Evolutionary conservation across 2,329 filamentous ascomycete species (phyloP), one percentile per base, ranked within the genome.

Genomic region (Cladophialophora yegresii): DNA sequence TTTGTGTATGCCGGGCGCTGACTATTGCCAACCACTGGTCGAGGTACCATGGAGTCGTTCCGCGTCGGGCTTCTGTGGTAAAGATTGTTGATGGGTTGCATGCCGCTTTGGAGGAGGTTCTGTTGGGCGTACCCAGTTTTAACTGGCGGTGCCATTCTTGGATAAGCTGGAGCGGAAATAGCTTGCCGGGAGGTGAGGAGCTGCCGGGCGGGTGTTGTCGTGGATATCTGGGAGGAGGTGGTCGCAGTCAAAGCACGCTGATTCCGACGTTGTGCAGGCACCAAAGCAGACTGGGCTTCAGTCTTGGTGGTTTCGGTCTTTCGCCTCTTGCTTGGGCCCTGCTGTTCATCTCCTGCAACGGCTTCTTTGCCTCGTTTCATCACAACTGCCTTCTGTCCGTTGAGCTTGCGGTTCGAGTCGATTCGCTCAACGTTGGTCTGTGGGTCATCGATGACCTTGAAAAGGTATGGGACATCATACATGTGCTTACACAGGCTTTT

Each of bases 401-500:
- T 77, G 22, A 76, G 62, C 4, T 61, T 69, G 47, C 75, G 74
- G 65, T 77, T 77, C 2, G 72, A 66, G n/a, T 71, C 63, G 23
- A 76, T 74, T 33, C 74, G 71, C 67, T 67, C 73, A 33, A 64
- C 64, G 22, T 71, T 64, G 12, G 62, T 70, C 20, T 69, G 54
- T 3, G 77, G 77, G 55, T 79, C 76, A 55, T 79, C 76, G 32
- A 78, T 71, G 50, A 79, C 73, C 4, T 68, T 67, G 50, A 71
- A 65, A 32, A 76, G 54, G 63, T 75, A 78, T 7, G 69, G 65
- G 2, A 73, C 67, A 54, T 77, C 76, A 16, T 77, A 64, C 10
- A 78, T 65, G 58, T 77, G 76, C 60, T 77, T 77, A 72, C 75
- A 78, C 33, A 78, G 75, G 0, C 76, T 75, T 67, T 79, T 79